Evolutionary conservation across 1,284 basidiomycete species (phyloP), one percentile per base, ranked within the genome.

Genomic region (Singerocomus inundabilis): DNA sequence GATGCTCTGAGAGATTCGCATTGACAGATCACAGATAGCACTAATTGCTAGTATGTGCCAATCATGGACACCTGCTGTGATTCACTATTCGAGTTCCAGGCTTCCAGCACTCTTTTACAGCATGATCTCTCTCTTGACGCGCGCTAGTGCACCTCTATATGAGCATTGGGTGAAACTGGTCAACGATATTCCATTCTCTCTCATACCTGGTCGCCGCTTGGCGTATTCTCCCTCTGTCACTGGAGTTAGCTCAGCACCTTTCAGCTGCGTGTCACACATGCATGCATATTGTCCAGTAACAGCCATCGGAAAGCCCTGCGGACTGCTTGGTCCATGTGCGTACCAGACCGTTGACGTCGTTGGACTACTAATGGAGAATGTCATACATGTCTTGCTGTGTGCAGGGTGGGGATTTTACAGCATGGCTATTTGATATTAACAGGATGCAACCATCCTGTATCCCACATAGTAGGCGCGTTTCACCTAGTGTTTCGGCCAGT

Each of bases 111-210:
- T 8, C 7, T 9, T 12, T 3, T 26, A 44, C 37, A 34, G 48
- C 48, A 49, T 21, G 10, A 44, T 25, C 11, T 34, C 21, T 30
- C 12, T 29, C 10, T 29, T 25, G 29, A 6, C 11, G 29, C 37
- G 51, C 43, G 51, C 24, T 28, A 38, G 24, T 11, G 8, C 10
- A 11, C 16, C 10, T 25, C 15, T 52, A 52, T 52, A 54, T 54
- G 44, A 53, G 38, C 21, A 7, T 4, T 9, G 10, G 11, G 16
- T 9, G 8, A 26, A 34, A 13, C 4, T 8, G n/a, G 13, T 11
- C n/a, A n/a, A n/a, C n/a, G n/a, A n/a, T n/a, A n/a, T n/a, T n/a
- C 5, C 12, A 3, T 30, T 26, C n/a, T 50, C 21, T 33, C 13
- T n/a, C 52, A 11, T 16, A 5, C 41, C 18, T 21, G 35, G 38